Evolutionary conservation across 2,329 filamentous ascomycete genomes (phyloP), one percentile per base, ranked within the genome.

Genomic region (Graphiopsis chlorocephala): DNA sequence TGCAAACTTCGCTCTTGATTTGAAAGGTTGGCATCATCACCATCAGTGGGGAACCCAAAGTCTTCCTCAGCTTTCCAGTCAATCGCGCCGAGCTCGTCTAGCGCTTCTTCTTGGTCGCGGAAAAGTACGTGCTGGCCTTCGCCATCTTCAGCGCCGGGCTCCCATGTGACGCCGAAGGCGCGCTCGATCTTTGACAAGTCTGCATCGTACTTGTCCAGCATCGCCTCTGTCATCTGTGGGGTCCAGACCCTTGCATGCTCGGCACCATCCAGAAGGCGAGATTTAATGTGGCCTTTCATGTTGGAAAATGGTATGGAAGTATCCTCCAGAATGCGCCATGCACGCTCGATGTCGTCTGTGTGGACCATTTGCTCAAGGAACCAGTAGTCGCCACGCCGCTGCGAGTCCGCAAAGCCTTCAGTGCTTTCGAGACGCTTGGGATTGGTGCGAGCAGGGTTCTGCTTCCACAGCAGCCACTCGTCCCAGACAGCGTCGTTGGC

Each of bases 391-490:
- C 75, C 74, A 47, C 74, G 70, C 26, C 63, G 62, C 35, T 66
- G 71, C n/a, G 65, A 72, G 10, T 68, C 75, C 50, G 71, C 67
- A 14, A 20, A n/a, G 11, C 26, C 26, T 53, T 56, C 50, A 1
- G 26, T 35, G 12, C 33, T 50, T 26, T 48, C 42, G 17, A 73
- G 57, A n/a, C 61, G 65, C 56, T 65, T 72, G 2, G 73, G 69
- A 15, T 66, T 45, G 15, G 38, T 58, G n/a, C 71, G 67, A 1
- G 69, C 64, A 1, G 66, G 58, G 4, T 65, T 70, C 11, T 66
- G 25, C 65, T 73, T 72, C 75, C 75, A 77, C 28, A 71, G 23
- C 35, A 68, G 26, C 75, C 75, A 77, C 60, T 77, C 75, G 15
- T 69, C 59, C 75, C 73, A 76, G 1, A 77, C 50, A 11, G 65